Evolutionary conservation across 257 asterid species (phyloP).

Genomic region (Eucommia ulmoides): DNA sequence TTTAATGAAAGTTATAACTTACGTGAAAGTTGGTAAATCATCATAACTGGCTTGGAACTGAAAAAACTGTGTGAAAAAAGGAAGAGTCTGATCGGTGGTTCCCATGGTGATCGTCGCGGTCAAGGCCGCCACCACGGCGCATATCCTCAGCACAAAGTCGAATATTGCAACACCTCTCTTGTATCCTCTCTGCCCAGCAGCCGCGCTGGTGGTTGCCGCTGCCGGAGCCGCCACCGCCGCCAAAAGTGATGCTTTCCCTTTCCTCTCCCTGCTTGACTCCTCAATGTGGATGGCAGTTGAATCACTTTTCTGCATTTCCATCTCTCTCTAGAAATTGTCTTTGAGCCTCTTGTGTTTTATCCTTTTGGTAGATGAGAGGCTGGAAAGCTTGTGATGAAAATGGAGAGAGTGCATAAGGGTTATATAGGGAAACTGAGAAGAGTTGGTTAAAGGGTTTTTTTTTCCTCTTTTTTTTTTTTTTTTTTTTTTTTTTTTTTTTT

Average conservation of each 20-base stretch:
- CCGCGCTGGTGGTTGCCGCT: too few species aligned
- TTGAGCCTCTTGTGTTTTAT: background rate
- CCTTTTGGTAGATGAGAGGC: background rate
- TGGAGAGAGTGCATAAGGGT: constrained; percentile 10
- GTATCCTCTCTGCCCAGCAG: constrained; percentile 12
- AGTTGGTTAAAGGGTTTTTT: background rate
- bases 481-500: too few species aligned
- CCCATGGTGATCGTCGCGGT: constrained; percentile 69
- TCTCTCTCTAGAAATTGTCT: background rate
- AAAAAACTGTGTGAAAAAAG: constrained; percentile 87
- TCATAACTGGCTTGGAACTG: constrained; percentile 82
- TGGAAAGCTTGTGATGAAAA: constrained; percentile 18
- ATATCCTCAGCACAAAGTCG: constrained; percentile 58
- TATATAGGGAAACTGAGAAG: constrained; percentile 10
- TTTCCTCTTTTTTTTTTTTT: background rate
- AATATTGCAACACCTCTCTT: constrained; percentile 35
- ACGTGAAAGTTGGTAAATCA: constrained; percentile 75
- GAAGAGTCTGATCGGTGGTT: constrained; percentile 78
- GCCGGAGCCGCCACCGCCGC: constrained; percentile 14
- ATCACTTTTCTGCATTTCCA: constrained; percentile 41
- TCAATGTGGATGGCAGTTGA: constrained; percentile 41
- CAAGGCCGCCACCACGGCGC: constrained; percentile 49
- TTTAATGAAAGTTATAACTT: too few species aligned
- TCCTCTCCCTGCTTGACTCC: constrained; percentile 55
- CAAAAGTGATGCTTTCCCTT: constrained; percentile 69